Evolutionary conservation across 2,329 filamentous ascomycete species (phyloP).

Genomic region (Nannizziopsis arthrosporioides): DNA sequence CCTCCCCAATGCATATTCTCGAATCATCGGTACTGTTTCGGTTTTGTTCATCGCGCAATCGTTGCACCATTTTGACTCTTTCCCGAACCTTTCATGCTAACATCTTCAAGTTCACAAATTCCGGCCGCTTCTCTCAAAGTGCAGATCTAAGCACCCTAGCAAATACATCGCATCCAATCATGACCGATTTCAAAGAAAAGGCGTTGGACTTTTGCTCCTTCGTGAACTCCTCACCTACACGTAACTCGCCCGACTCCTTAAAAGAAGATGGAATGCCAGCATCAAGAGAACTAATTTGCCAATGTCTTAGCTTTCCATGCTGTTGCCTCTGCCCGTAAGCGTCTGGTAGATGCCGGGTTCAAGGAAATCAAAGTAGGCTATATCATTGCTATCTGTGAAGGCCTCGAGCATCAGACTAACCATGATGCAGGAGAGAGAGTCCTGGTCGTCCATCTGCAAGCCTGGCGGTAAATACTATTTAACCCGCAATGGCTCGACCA

Average conservation of each 20-base stretch:
- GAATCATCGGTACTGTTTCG: constrained; percentile 6
- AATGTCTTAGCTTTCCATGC: constrained; percentile 73
- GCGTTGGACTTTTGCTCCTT: constrained; percentile 84
- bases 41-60: neutral
- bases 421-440: constrained; percentile 34
- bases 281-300: constrained; percentile 15
- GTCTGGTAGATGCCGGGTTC: constrained; percentile 75
- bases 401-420: neutral
- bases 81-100: neutral
- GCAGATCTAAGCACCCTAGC: neutral
- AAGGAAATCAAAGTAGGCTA: constrained; percentile 56
- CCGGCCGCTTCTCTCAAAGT: neutral
- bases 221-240: constrained; percentile 86
- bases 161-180: constrained; percentile 8
- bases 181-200: constrained; percentile 23
- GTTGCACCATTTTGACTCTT: neutral
- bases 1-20: constrained; percentile 1
- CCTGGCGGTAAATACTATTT: constrained; percentile 81
- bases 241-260: constrained; percentile 41
- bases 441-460: constrained; percentile 62
- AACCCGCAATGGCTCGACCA: constrained; percentile 70
- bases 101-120: constrained; percentile 1
- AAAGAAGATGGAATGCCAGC: neutral
- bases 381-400: neutral
- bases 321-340: constrained; percentile 63